Base-by-base conservation (phyloP, 148 eudicot species). In the Fagopyrum esculentum region DNA sequence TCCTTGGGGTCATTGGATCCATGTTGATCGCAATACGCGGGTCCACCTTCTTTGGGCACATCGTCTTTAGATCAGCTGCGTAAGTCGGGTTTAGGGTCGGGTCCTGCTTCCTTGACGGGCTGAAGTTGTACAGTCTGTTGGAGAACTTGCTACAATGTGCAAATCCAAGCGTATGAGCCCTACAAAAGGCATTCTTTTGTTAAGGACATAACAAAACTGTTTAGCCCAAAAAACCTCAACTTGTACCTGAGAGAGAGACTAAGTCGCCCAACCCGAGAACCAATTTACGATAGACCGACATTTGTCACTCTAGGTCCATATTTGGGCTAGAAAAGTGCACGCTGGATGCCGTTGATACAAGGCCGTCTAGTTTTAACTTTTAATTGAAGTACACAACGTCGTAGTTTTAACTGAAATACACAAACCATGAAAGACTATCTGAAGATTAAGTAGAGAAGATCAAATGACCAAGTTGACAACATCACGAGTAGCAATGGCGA, bases 1-100 rank as follows among this genome's bases (percentile, higher is more conserved):
- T 80, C 22, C 64, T 79, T 3, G 89, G 92, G 1, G 87, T 88
- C 80, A 0, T 78, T 2, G 88, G 92, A 77, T 88, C 92, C 86
- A 88, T 81, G 80, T 88, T 74, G 51, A 88, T 73, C 46, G 89
- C 92, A 44, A 88, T 80, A 9, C 77, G 75, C 1, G 88, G 87
- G 84, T 88, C 90, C 68, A 88, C 90, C 5, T 46, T 49, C 76
- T 43, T 73, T 22, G 76, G 76, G 66, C 66, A 73, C 61, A 49
- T 35, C 22, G 29, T 15, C 76, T 73, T 54, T 10, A 73, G 44
- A 16, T 43, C 45, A 3, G 48, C 9, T 5, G 76, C 49, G 29
- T 74, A 74, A 16, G 11, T 3, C 64, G 29, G 76, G 76, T 54
- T 74, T 9, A 74, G 63, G 9, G 68, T 74, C 26, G 66, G 76